phyloP scores from a whole-genome alignment of 805 yeast species.

The Lipomyces japonicus region DNA sequence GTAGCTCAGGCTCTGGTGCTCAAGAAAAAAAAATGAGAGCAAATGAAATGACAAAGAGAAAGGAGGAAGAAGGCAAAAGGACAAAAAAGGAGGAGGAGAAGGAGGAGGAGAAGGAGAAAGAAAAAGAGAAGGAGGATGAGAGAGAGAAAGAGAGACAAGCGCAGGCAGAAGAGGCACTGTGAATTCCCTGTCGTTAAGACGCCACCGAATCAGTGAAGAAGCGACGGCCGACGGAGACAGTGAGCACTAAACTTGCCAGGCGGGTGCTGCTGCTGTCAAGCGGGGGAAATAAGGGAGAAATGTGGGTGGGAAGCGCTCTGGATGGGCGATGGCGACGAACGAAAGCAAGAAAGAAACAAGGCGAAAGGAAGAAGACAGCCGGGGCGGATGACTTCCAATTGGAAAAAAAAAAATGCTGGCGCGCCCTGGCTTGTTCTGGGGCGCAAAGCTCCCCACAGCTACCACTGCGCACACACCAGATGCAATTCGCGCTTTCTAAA shows the following conservation, averaged over 20 bases:
- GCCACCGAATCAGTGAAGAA: constrained; percentile 16
- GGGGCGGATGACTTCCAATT: not conserved
- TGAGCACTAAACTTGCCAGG: no score
- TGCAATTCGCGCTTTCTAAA: no score
- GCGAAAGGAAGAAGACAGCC: not conserved
- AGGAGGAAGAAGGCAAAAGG: not conserved
- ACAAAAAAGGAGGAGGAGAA: not conserved
- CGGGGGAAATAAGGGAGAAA: no score
- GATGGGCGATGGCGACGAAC: no score
- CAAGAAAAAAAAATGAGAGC: not conserved
- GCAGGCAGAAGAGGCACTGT: constrained; percentile 2
- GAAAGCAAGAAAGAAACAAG: not conserved
- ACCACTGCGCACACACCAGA: no score
- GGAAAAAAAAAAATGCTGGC: not conserved
- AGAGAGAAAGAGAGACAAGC: not conserved
- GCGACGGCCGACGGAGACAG: constrained; percentile 12
- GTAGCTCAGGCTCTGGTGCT: no score
- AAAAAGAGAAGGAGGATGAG: not conserved
- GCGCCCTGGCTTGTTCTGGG: not conserved
- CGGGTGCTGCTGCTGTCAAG: no score
- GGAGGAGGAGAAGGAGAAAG: not conserved
- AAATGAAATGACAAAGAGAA: not conserved
- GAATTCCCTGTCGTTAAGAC: not conserved
- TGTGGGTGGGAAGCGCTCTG: no score
- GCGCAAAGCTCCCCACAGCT: no score